phyloP scores from a whole-genome alignment of 108 stramenopile genomes.

The Skeletonema tropicum region DNA sequence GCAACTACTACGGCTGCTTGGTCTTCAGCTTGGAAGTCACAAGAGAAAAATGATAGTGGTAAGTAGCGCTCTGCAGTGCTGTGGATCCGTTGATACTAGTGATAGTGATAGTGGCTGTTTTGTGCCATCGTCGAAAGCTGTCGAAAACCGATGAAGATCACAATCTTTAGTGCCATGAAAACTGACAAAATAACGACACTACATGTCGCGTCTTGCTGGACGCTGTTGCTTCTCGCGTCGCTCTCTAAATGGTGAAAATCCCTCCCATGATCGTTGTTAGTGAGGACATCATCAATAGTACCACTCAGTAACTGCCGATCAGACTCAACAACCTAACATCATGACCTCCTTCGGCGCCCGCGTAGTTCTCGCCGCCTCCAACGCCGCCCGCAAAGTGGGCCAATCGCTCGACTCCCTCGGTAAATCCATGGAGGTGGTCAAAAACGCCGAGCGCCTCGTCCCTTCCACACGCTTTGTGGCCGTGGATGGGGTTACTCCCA shows the following conservation, averaged over 20 bases:
- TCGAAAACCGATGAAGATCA: no score
- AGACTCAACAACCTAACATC: background rate
- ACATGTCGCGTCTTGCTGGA: no score
- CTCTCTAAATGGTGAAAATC: no score
- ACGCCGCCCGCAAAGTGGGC: slow-evolving; percentile 67
- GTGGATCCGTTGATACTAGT: background rate
- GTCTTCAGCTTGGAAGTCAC: background rate
- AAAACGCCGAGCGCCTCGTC: slow-evolving; percentile 82
- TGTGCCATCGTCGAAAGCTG: background rate
- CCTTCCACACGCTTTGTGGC: slow-evolving; percentile 89
- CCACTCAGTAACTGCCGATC: no score
- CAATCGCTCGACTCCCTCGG: slow-evolving; percentile 70
- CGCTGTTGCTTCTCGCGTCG: no score
- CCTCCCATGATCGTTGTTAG: no score
- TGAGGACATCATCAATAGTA: background rate
- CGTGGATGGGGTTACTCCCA: slow-evolving; percentile 79
- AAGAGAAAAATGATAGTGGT: background rate
- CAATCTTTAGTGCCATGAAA: no score
- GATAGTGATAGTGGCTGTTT: background rate
- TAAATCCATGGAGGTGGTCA: slow-evolving; percentile 79
- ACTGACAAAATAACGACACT: no score
- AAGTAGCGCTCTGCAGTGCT: background rate
- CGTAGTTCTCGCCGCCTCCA: slow-evolving; percentile 71
- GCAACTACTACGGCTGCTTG: background rate
- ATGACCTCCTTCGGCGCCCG: slow-evolving; percentile 69